Conservation (phyloP, 441 rosid species). For the California macrophylla region DNA sequence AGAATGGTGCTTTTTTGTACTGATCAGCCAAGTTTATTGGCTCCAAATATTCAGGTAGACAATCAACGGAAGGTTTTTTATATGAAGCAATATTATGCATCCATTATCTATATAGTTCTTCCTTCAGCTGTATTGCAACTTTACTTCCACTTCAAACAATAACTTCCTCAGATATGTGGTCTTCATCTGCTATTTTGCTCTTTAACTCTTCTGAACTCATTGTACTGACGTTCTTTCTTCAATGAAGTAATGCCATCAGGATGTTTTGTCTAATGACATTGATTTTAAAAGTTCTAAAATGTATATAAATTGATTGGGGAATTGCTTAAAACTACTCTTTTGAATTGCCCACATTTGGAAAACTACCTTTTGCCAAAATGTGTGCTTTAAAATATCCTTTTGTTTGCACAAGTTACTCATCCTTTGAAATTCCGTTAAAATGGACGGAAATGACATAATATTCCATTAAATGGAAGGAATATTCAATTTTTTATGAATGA, state of each 20-base stretch:
- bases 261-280: not conserved
- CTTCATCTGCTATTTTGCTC: not conserved
- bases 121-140: not conserved
- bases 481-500: too few species aligned
- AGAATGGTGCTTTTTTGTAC: constrained; percentile 96
- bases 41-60: constrained; percentile 91
- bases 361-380: too few species aligned
- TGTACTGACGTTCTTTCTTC: constrained; percentile 1
- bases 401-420: too few species aligned
- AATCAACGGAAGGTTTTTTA: constrained; percentile 7
- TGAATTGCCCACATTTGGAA: too few species aligned
- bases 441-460: too few species aligned
- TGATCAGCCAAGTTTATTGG: constrained; percentile 97
- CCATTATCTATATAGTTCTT: not conserved
- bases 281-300: not conserved
- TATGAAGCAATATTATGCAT: not conserved
- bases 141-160: not conserved
- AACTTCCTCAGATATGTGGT: not conserved
- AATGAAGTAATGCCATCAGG: not conserved
- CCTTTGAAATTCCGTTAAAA: too few species aligned
- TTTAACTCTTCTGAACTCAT: not conserved
- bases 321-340: too few species aligned
- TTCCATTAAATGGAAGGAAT: too few species aligned
- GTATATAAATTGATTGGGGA: not conserved
- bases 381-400: too few species aligned